Percentiles rank a stretch among this genome's conserved stretches.
Evolutionary conservation across 2,329 filamentous ascomycete genomes (phyloP).

Genomic region (Chaetomium globosum): DNA sequence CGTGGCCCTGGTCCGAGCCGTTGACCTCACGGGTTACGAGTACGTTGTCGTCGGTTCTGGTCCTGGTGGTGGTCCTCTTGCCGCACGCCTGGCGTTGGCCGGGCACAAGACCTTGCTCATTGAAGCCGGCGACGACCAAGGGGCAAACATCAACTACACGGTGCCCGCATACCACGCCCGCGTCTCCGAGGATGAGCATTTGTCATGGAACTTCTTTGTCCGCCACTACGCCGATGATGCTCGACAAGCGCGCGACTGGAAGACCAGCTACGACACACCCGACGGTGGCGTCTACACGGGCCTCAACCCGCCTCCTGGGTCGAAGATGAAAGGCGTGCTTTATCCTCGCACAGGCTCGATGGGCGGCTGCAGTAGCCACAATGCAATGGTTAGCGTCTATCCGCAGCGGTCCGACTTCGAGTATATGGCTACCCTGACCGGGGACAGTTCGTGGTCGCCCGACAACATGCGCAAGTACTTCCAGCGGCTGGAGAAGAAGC

Average conservation of each 20-base stretch:
- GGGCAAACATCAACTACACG: slow-evolving; percentile 36
- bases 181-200: slow-evolving; percentile 34
- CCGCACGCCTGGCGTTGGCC: slow-evolving; percentile 60
- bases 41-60: slow-evolving; percentile 66
- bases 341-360: slow-evolving; percentile 46
- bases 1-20: slow-evolving; percentile 32
- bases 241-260: slow-evolving; percentile 55
- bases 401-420: slow-evolving; percentile 49
- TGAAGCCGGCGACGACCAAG: slow-evolving; percentile 59
- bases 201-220: slow-evolving; percentile 63
- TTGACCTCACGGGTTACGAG: slow-evolving; percentile 52
- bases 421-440: slow-evolving; percentile 46
- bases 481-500: slow-evolving; percentile 55
- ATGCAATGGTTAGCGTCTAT: slow-evolving; percentile 46
- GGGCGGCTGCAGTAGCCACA: slow-evolving; percentile 48
- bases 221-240: slow-evolving; percentile 58
- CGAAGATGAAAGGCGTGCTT: slow-evolving; percentile 42
- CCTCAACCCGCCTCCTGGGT: slow-evolving; percentile 41
- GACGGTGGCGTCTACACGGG: slow-evolving; percentile 45
- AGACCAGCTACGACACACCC: slow-evolving; percentile 47
- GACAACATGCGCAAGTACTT: slow-evolving; percentile 63
- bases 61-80: slow-evolving; percentile 60
- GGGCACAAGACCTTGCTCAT: slow-evolving; percentile 64
- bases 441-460: slow-evolving; percentile 50
- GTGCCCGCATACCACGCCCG: slow-evolving; percentile 36